A percentile compares a stretch with the other conserved stretches of the same genome.
These are phyloP conservation scores for Botrytis byssoidea DNA, from an alignment of 2,329 filamentous ascomycete genomes.

Conservation along the genomic window DNA sequence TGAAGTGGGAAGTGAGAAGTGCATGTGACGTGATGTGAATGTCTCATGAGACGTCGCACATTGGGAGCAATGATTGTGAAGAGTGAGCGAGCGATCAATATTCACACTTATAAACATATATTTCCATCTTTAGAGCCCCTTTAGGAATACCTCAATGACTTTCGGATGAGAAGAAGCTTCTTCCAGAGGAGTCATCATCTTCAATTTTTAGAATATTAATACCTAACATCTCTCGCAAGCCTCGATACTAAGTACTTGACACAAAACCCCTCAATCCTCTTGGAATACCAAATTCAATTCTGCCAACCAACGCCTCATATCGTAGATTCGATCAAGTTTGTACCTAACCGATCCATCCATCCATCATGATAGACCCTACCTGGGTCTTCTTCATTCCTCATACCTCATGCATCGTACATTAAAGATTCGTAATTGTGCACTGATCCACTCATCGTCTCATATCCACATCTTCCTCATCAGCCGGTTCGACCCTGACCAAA, in stretches of 20 bases:
- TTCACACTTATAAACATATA: background rate
- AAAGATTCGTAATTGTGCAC: constrained; percentile 14
- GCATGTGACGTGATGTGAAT: background rate
- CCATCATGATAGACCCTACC: constrained; percentile 7
- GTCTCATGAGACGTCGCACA: background rate
- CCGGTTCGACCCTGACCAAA: constrained; percentile 83
- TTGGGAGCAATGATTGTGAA: background rate
- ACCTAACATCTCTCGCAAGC: background rate
- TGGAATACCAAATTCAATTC: constrained; percentile 20
- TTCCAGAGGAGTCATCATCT: background rate
- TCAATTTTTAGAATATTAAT: constrained; percentile 7
- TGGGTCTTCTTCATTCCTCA: background rate
- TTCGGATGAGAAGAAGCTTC: background rate
- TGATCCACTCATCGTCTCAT: constrained; percentile 28
- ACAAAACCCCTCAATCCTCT: constrained; percentile 1
- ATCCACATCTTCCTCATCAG: constrained; percentile 47
- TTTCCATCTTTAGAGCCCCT: background rate
- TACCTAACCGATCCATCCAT: constrained; percentile 18
- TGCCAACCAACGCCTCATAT: constrained; percentile 20
- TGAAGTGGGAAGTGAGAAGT: no score
- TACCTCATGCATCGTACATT: constrained; percentile 13
- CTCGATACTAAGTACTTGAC: background rate
- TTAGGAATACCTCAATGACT: background rate
- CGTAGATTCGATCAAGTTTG: constrained; percentile 17
- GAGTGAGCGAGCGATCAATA: background rate